Conservation (phyloP, 2,329 filamentous ascomycete genomes). For the Parastagonospora nodorum region DNA sequence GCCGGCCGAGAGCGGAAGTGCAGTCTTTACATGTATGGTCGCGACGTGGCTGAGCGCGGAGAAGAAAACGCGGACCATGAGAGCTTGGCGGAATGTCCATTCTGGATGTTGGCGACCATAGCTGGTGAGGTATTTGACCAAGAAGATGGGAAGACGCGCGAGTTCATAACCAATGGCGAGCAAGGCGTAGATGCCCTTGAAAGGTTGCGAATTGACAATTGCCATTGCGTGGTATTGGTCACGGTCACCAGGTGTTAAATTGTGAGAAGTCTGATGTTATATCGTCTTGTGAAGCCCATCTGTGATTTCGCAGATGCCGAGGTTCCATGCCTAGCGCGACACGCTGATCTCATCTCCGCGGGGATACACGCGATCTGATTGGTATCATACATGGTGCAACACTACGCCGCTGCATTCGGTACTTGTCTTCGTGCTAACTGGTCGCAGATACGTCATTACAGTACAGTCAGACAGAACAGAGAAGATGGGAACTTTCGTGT, state of each 20-base stretch:
- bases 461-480: too few relatives aligned
- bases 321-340: background rate
- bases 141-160: slow-evolving; percentile 47
- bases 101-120: slow-evolving; percentile 46
- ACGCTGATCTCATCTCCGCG: too few relatives aligned
- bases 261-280: background rate
- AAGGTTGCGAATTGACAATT: background rate
- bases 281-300: background rate
- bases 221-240: background rate
- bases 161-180: slow-evolving; percentile 42
- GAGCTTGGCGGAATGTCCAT: slow-evolving; percentile 49
- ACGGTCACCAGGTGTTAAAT: background rate
- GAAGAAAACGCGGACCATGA: slow-evolving; percentile 42
- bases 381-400: too few relatives aligned
- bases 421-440: too few relatives aligned
- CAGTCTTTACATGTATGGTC: slow-evolving; percentile 29
- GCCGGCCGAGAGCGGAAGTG: slow-evolving; percentile 43
- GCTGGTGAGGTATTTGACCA: slow-evolving; percentile 44
- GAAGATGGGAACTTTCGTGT: too few relatives aligned
- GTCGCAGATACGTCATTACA: too few relatives aligned
- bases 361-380: too few relatives aligned
- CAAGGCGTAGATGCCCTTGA: slow-evolving; percentile 48
- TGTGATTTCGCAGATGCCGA: background rate
- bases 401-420: too few relatives aligned
- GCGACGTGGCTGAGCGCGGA: slow-evolving; percentile 40